Evolutionary conservation across 176 grass and related monocot genomes (phyloP), one percentile per base, ranked within the genome.

Genomic region (Calamus simplicifolius): DNA sequence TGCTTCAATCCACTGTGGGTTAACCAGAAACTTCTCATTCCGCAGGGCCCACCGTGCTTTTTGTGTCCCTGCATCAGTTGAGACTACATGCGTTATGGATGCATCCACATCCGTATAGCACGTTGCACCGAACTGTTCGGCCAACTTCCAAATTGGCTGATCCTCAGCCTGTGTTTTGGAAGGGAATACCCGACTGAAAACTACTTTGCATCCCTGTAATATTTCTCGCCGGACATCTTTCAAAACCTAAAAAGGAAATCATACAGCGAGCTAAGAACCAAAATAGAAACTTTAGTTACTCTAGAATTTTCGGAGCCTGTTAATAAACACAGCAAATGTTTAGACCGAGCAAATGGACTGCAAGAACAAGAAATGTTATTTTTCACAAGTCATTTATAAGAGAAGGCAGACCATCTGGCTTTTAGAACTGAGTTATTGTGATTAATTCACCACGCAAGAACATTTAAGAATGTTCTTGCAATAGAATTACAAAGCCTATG

Each of bases 141-240:
- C 93, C 73, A 98, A 71, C 68, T 73, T 98, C 93, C 87, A 98
- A 16, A 91, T 61, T 27, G 54, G 69, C 69, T 91, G 81, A 29
- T 91, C 72, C 64, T 85, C 27, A 18, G 66, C 50, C 0, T 25
- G 62, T 16, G 61, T 15, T 1, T 72, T 69, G 18, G 30, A 69
- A 30, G 78, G 87, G 53, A 88, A 91, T 52, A 97, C 69, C 63
- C 84, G 65, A 58, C 81, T 91, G 75, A 97, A 97, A 55, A 91
- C 75, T 31, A 91, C 52, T 25, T 91, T 91, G 72, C 87, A 97
- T 15, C 83, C 81, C 52, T 85, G 53, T 49, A 97, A 68, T 57
- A 88, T 70, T 52, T 88, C 81, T 38, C 72, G 69, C 2, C 81
- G 73, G 16, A 97, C 59, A 5, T 3, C 55, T 75, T 80, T 90